Evolutionary conservation across 83 land plant species (phyloP), one percentile per base, ranked within the genome.

Genomic region (Thuja plicata): DNA sequence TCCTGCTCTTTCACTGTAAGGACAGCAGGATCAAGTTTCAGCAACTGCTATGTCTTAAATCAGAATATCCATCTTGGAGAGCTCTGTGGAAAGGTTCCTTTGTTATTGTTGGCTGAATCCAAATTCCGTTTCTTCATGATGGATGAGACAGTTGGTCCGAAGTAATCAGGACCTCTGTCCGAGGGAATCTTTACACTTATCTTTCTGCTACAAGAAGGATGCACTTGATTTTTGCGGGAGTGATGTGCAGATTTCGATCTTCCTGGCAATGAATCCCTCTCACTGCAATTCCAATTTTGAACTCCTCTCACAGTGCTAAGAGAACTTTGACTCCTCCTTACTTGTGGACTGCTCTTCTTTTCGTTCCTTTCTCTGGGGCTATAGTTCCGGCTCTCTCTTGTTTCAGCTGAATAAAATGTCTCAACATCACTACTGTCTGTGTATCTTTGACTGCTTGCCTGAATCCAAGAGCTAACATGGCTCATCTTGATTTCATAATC

Each of bases 391-490:
- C 97, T 95, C 89, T 95, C 95, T 88, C 94, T 94, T 15, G 97
- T 95, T 87, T 95, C 95, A 24, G 97, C 95, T 21, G 97, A 95
- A 88, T 95, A 95, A 94, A 95, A 94, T 5, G 95, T 94, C 83
- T 94, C 95, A 19, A 88, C 93, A 66, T 95, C 97, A 90, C 95
- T 95, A 90, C 91, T 92, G 55, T 92, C 66, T 35, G 87, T 86
- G 27, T 86, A 57, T 86, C 38, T 32, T 17, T 86, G 71, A 86
- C 41, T 55, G 87, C 71, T 55, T 86, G 45, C 45, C 16, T 86
- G 66, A 57, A 86, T 34, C 87, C 37, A 57, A 21, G 87, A 57
- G 71, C 71, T 55, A 35, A 86, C 38, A n/a, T 86, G 87, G 30
- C 71, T 86, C 27, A 86, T 60, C 66, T 35, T 11, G 2, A 60